Evolutionary conservation across 768 basidiomycete genomes (phyloP).

Genomic region (Coprinopsis cinerea): DNA sequence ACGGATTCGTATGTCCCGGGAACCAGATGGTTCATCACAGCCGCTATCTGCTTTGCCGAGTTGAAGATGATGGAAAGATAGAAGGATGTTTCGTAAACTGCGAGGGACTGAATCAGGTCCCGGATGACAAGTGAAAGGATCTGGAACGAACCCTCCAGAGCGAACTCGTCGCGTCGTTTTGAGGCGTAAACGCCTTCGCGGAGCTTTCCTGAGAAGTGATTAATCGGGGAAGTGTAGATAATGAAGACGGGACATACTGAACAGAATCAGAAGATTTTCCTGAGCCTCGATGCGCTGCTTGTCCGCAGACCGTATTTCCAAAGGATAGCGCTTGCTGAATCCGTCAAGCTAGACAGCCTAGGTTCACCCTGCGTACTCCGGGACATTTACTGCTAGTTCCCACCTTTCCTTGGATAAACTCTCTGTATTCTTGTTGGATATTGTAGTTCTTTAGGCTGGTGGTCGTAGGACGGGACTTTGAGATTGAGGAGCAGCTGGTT

Average conservation of each 20-base stretch:
- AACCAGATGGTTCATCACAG: slow-evolving; percentile 56
- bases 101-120: not conserved
- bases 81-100: slow-evolving; percentile 73
- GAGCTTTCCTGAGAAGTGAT: slow-evolving; percentile 55
- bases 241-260: slow-evolving; percentile 37
- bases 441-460: slow-evolving; percentile 54
- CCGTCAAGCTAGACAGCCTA: slow-evolving; percentile 23
- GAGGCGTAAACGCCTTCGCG: slow-evolving; percentile 68
- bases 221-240: not conserved
- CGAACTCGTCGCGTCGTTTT: slow-evolving; percentile 52
- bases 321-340: slow-evolving; percentile 28
- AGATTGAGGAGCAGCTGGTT: no score
- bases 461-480: no score
- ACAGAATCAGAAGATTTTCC: slow-evolving; percentile 67
- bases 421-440: slow-evolving; percentile 63
- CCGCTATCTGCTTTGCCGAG: slow-evolving; percentile 52
- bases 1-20: slow-evolving; percentile 37
- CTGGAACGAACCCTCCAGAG: slow-evolving; percentile 51
- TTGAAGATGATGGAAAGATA: slow-evolving; percentile 59
- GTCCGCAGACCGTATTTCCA: slow-evolving; percentile 26
- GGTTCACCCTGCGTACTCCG: not conserved
- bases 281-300: slow-evolving; percentile 47
- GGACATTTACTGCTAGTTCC: slow-evolving; percentile 8
- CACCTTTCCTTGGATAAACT: slow-evolving; percentile 64
- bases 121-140: not conserved